phyloP scores from a whole-genome alignment of 169 alveolate genomes.

The Plasmodium fragile region DNA sequence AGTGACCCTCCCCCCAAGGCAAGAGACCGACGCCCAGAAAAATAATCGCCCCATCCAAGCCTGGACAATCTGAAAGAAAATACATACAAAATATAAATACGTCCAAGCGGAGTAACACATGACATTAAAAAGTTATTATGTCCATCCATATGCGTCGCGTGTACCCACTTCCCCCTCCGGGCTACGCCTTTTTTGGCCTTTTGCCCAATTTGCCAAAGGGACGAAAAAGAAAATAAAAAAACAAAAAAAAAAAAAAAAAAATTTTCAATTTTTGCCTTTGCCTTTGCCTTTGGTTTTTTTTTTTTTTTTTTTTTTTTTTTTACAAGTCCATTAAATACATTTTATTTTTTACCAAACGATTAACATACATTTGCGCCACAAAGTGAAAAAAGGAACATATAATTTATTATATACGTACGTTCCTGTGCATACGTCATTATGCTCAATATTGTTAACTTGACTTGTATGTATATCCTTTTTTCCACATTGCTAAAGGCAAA shows the following conservation, averaged over 20 bases:
- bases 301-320: background rate
- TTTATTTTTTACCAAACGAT: background rate
- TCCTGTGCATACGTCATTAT: background rate
- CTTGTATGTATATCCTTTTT: background rate
- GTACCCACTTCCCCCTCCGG: background rate
- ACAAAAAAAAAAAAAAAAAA: background rate
- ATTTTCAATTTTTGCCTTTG: too few relatives aligned
- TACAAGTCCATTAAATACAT: background rate
- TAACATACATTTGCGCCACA: background rate
- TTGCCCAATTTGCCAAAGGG: background rate
- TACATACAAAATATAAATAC: background rate
- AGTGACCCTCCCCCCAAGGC: background rate
- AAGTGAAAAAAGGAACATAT: background rate
- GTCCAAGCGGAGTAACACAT: background rate
- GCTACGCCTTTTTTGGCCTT: background rate
- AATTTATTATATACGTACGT: background rate
- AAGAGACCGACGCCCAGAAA: background rate
- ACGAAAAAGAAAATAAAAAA: background rate
- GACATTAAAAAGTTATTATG: background rate
- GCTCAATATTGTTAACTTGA: background rate
- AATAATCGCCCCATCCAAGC: background rate
- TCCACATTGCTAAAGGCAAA: background rate
- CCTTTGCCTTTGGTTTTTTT: too few relatives aligned
- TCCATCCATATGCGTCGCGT: background rate
- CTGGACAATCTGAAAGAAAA: background rate